phyloP scores from a whole-genome alignment of 495 filamentous ascomycete genomes.

The Chlorociboria aeruginascens region DNA sequence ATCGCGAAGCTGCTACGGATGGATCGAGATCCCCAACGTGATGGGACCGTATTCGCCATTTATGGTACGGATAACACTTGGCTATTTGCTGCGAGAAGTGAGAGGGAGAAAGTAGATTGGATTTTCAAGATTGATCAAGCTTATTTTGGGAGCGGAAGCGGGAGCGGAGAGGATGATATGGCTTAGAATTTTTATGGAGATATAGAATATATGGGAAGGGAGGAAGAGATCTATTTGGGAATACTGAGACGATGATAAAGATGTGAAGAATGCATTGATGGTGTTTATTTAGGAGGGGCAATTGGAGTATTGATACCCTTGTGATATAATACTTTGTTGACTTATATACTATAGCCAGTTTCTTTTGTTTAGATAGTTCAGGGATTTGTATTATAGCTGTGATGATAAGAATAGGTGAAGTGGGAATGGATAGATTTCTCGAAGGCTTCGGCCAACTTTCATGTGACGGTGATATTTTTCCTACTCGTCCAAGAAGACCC shows the following conservation, averaged over 20 bases:
- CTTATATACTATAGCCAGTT: too few species aligned
- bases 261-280: too few species aligned
- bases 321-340: too few species aligned
- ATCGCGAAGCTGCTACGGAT: slow-evolving; percentile 57
- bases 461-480: too few species aligned
- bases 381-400: too few species aligned
- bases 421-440: too few species aligned
- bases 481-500: too few species aligned
- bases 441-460: too few species aligned
- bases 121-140: slow-evolving; percentile 65
- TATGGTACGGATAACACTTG: slow-evolving; percentile 90
- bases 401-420: too few species aligned
- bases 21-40: slow-evolving; percentile 20
- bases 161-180: slow-evolving; percentile 2
- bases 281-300: too few species aligned
- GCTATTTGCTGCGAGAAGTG: slow-evolving; percentile 79
- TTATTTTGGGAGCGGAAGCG: slow-evolving; percentile 20
- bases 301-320: too few species aligned
- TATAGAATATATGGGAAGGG: background rate
- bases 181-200: background rate
- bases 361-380: too few species aligned
- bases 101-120: slow-evolving; percentile 90
- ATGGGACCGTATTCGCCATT: slow-evolving; percentile 63
- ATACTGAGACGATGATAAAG: background rate
- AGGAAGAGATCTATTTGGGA: background rate